Base-by-base conservation (phyloP, 371 early-diverging fungal genomes). In the Rhizopus sp. region DNA sequence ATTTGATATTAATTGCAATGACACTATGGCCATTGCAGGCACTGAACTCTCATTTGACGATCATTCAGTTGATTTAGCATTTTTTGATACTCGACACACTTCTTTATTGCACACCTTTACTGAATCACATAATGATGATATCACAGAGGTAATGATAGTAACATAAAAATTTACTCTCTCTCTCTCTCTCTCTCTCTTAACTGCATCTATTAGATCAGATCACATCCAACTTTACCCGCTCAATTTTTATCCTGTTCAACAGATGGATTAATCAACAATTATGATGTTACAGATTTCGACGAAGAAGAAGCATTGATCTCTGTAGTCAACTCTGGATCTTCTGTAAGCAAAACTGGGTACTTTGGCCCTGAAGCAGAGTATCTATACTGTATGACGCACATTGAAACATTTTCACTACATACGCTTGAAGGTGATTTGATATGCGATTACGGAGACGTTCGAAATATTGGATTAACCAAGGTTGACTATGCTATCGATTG, bases 351-450 rank as follows among this genome's bases (percentile, higher is more conserved):
- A 63, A 69, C 89, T 45, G 94, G 95, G 4, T 97, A 88, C 70
- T 96, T 96, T 76, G 98, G 98, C 7, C 94, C 93, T 0, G 64
- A 69, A 5, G 80, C 82, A 6, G 94, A 96, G 71, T 96, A 92
- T 66, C 60, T 96, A 2, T 97, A 92, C 60, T 81, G 83, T 49
- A 70, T 90, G 16, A 93, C 91, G 13, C 95, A 95, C 62, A 88
- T 91, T 58, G 94, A 97, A 67, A 94, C 95, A 0, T 84, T 95
- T 29, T 85, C 89, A 33, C 62, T 96, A n/a, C 67, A 73, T 40
- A 77, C 71, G 7, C 37, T 75, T 51, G 70, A 67, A 63, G 85
- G 82, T 15, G 86, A 92, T 38, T 53, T 77, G 34, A 69, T 94
- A 30, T 83, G 76, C 45, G 73, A 86, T 58, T 91, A 86, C 69